phyloP scores from a whole-genome alignment of 129 eudicot species.

The Flaveria sonorensis region DNA sequence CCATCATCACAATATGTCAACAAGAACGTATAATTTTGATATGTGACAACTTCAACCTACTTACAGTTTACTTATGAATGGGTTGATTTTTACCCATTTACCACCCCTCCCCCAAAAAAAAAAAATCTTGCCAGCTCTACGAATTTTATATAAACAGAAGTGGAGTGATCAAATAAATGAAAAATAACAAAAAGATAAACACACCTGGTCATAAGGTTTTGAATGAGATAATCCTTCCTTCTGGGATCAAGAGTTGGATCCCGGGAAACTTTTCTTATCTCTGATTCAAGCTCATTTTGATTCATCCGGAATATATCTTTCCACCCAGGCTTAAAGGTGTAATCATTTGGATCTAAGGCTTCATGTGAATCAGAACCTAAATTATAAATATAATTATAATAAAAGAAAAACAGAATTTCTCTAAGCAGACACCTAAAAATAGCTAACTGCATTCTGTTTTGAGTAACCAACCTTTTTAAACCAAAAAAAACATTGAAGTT shows the following conservation, averaged over 20 bases:
- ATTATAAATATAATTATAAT: background rate
- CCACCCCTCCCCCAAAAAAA: background rate
- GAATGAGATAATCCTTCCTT: slow-evolving; percentile 95
- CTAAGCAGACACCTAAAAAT: background rate
- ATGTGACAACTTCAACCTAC: background rate
- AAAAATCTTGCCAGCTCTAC: background rate
- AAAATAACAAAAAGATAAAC: slow-evolving; percentile 20
- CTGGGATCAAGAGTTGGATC: slow-evolving; percentile 99
- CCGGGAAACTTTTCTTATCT: slow-evolving; percentile 95
- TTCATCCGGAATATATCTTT: slow-evolving; percentile 98
- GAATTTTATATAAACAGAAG: background rate
- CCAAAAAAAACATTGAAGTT: background rate
- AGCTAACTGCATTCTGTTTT: slow-evolving; percentile 14
- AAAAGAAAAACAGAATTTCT: background rate
- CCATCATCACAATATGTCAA: slow-evolving; percentile 18
- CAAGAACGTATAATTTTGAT: background rate
- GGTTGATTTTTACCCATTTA: background rate
- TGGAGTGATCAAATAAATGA: background rate
- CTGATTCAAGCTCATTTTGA: slow-evolving; percentile 97
- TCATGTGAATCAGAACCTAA: slow-evolving; percentile 70
- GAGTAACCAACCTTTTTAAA: background rate
- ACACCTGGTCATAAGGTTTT: slow-evolving; percentile 98
- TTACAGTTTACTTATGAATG: background rate
- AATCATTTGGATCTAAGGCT: slow-evolving; percentile 68
- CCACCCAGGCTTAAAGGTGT: slow-evolving; percentile 98